Conservation (phyloP, 176 grass and related monocot species). For the Cenchrus fungigraminus region DNA sequence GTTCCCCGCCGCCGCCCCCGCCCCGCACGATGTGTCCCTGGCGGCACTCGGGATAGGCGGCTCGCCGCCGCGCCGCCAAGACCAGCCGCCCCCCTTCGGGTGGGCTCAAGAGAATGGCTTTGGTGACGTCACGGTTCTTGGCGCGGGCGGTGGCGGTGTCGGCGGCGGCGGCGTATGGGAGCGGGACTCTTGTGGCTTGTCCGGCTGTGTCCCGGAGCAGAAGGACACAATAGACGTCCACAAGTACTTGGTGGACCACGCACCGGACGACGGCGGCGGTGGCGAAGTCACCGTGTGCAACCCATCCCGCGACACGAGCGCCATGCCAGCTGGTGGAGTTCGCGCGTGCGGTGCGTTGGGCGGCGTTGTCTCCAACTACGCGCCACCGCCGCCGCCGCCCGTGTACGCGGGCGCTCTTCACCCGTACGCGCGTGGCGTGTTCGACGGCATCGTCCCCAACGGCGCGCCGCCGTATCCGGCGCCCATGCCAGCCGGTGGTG, state of each 20-base stretch:
- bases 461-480: background rate
- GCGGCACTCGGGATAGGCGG: background rate
- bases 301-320: background rate
- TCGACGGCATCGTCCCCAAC: no score
- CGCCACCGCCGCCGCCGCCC: background rate
- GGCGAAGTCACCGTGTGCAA: background rate
- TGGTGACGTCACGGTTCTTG: background rate
- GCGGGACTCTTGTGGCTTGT: background rate
- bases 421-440: background rate
- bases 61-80: background rate
- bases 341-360: background rate
- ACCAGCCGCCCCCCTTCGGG: background rate
- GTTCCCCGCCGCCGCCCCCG: background rate
- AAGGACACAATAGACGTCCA: background rate
- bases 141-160: background rate
- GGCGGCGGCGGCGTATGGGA: background rate
- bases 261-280: background rate
- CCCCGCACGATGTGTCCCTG: background rate
- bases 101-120: background rate
- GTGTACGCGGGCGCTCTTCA: background rate
- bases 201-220: background rate
- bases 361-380: background rate
- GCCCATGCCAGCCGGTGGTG: no score
- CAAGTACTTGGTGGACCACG: background rate
- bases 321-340: background rate